Evolutionary conservation across 352 stramenopile species (phyloP), one percentile per base, ranked within the genome.

Genomic region (Phytophthora europaea): DNA sequence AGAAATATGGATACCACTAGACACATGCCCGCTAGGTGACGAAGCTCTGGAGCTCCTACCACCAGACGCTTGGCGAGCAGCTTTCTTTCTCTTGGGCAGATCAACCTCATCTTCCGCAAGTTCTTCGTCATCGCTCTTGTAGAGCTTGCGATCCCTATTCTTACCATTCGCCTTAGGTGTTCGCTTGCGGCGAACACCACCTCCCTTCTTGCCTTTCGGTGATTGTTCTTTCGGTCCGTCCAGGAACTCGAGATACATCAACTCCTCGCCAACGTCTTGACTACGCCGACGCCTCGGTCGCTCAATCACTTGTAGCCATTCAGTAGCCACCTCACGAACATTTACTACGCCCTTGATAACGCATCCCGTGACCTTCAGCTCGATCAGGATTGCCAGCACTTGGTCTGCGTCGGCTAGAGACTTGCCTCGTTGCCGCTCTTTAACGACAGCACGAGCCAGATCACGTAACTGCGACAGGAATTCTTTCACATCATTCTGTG

Each of bases 251-350:
- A 94, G 75, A 67, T 95, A 97, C 90, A 97, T 97, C 38, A 96
- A 66, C 56, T 94, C 82, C 50, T 88, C 94, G 28, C 94, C 90
- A 0, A 85, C 76, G 52, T 96, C 89, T 72, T 97, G 89, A 62
- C 94, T 97, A 18, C 90, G 81, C 23, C 90, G 84, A 61, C 90
- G 90, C 72, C 94, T 95, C 0, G 90, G 90, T n/a, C 90, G 86
- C 54, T 97, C 90, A 71, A 97, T 97, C 60, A 94, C 78, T 20
- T 97, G 89, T 7, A 96, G 79, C 90, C 90, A 97, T 33, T 97
- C 90, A 5, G 78, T 81, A 4, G 89, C 89, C 4, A 97, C 82
- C 1, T 75, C 75, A 12, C 89, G 89, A 28, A 97, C 89, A 43
- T 97, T 95, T 4, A 97, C 81, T 6, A 87, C 75, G 2, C 71